Base-by-base conservation (phyloP, 139 green algal species). In the Gonium pectorale region DNA sequence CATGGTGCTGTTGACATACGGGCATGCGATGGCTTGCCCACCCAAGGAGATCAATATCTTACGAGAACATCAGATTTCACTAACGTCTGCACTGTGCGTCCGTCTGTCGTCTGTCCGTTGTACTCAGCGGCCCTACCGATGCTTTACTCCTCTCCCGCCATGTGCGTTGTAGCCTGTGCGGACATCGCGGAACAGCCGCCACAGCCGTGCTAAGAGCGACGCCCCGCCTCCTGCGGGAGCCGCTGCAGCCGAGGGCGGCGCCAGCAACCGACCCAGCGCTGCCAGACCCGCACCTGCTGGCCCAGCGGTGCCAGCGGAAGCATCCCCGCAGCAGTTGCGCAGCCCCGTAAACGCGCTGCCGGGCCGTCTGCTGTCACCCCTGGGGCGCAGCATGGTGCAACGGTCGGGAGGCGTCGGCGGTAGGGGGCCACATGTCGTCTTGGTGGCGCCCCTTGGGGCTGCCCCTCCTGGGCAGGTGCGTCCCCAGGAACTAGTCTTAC, bases 361-460 rank as follows among this genome's bases (percentile, higher is more conserved):
- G 11, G 75, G 75, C 15, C 59, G 75, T 5, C 35, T 29, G n/a
- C n/a, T 82, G 29, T 82, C 75, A 29, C 75, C 75, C 22, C 75
- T 82, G 59, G 75, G 75, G n/a, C 59, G 59, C 59, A 41, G 54
- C 54, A 80, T 80, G 51, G 33, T 67, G 3, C 13, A 13, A 29
- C 43, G 54, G 5, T 11, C 22, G 29, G 35, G 2, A 9, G 37
- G 38, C 1, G 26, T 5, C 26, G 26, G 41, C 1, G 33, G 56
- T 3, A 4, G 38, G 1, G 41, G 75, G 11, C 63, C n/a, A 15
- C 40, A 40, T 15, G 59, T 82, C 8, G 43, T 82, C 15, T 27
- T 72, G 59, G 8, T 82, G 8, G 6, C 13, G 41, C 40, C 75
- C 17, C 60, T 82, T 59, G 59, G 59, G 8, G 21, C 75, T 40